A percentile compares a stretch with the other conserved stretches of the same genome.
Conservation (phyloP, 495 filamentous ascomycete genomes). For the Daldinia grandis region DNA sequence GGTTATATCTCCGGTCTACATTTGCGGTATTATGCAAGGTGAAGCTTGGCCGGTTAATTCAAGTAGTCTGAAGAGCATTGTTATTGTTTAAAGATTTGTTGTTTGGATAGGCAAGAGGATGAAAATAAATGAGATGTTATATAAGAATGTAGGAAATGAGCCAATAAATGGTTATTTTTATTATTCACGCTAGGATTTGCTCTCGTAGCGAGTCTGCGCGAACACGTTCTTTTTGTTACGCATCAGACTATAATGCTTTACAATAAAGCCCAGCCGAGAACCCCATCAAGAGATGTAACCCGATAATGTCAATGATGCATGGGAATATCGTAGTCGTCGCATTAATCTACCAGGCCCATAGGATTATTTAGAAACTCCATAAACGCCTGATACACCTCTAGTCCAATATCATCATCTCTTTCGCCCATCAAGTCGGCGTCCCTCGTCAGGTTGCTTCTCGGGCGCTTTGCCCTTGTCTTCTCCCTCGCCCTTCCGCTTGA, state of each 20-base stretch:
- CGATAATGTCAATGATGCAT: background rate
- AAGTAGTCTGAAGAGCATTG: background rate
- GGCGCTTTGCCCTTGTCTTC: slow-evolving; percentile 51
- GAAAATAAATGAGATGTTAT: background rate
- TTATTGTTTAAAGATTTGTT: background rate
- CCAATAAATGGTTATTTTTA: background rate
- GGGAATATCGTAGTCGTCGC: slow-evolving; percentile 14
- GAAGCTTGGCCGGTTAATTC: background rate
- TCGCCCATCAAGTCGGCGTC: slow-evolving; percentile 52
- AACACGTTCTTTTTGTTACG: background rate
- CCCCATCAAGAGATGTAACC: background rate
- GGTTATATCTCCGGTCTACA: background rate
- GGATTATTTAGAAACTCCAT: slow-evolving; percentile 18
- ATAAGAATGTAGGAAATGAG: too few relatives aligned
- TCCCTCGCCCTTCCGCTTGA: slow-evolving; percentile 60
- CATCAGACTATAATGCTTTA: background rate
- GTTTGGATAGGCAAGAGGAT: background rate
- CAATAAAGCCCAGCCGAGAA: background rate
- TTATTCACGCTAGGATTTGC: background rate
- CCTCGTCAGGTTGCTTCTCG: slow-evolving; percentile 49
- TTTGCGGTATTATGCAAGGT: slow-evolving; percentile 8
- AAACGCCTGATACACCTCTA: slow-evolving; percentile 19
- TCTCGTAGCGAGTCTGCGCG: background rate
- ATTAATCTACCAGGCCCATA: slow-evolving; percentile 13
- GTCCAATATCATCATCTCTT: slow-evolving; percentile 24